Evolutionary conservation across 306 rosid genomes (phyloP), one percentile per base, ranked within the genome.

Genomic region (Mucuna pruriens): DNA sequence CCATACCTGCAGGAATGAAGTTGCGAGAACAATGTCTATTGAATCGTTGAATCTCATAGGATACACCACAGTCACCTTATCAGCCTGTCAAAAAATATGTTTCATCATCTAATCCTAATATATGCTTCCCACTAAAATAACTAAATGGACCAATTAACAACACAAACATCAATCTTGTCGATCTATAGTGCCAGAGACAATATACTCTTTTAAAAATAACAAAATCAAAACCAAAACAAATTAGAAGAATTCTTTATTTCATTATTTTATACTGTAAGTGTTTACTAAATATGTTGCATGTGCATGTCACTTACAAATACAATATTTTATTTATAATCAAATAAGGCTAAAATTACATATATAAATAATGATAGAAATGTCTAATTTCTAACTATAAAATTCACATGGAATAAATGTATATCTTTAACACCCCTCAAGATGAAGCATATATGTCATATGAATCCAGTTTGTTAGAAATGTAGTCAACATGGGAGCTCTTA

Each of bases 31-130:
- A 78, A 81, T 91, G 85, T 95, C 99, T 83, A 93, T 86, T 44
- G 99, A 91, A 72, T 95, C 98, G 17, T 81, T 90, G 88, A 95
- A 93, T 78, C 99, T 93, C 99, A 95, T 93, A 58, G 99, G 99
- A 84, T 86, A 95, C 80, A 95, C 89, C 85, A 95, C 94, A 4
- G 90, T 91, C 87, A 91, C 94, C 93, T 88, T 95, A 61, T 91
- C 99, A 75, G 87, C 94, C 99, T 95, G 99, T 79, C 67, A 77
- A 65, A 67, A 63, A 57, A 19, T 12, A 63, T 1, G 44, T 52
- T 49, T 73, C 51, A 68, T 69, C 81, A 78, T 71, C 72, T 61
- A 44, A 62, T 45, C 31, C 57, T 20, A 57, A 70, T 33, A 15
- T 36, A 69, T 31, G 45, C 17, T 68, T 66, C 60, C 75, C 31